These are phyloP conservation scores for Aspergillus affinis DNA, from an alignment of 495 filamentous ascomycete species.

Conservation along the genomic window DNA sequence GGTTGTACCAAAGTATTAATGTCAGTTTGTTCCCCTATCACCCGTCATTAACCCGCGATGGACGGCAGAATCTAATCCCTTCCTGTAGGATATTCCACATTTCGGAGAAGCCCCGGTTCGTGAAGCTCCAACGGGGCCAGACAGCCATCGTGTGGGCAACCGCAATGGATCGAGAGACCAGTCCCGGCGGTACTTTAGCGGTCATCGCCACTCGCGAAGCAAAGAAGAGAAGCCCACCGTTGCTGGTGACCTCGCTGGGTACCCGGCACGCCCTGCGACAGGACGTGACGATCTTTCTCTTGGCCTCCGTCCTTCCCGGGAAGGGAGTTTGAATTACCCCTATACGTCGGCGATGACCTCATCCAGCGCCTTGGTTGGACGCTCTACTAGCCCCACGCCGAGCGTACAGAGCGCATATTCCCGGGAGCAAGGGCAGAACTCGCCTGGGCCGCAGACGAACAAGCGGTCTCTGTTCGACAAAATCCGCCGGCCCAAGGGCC, in stretches of 20 bases:
- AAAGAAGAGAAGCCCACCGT: slow-evolving; percentile 67
- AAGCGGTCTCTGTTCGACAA: slow-evolving; percentile 69
- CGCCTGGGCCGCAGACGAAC: slow-evolving; percentile 54
- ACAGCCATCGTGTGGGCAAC: slow-evolving; percentile 61
- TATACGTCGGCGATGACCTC: slow-evolving; percentile 44
- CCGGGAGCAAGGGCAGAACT: slow-evolving; percentile 54
- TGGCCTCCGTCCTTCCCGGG: slow-evolving; percentile 50
- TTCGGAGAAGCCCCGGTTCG: slow-evolving; percentile 83
- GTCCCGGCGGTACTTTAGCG: slow-evolving; percentile 64
- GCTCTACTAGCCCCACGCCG: slow-evolving; percentile 74
- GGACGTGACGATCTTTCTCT: slow-evolving; percentile 69
- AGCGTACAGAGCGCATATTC: slow-evolving; percentile 60
- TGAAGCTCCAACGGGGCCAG: slow-evolving; percentile 66
- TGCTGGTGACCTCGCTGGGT: slow-evolving; percentile 46
- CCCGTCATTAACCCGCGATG: neutral
- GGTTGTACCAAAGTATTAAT: slow-evolving; percentile 88
- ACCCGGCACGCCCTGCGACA: slow-evolving; percentile 55
- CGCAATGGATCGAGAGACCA: slow-evolving; percentile 45
- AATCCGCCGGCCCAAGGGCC: slow-evolving; percentile 56
- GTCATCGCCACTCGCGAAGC: slow-evolving; percentile 67
- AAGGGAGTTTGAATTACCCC: slow-evolving; percentile 40
- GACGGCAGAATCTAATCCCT: neutral
- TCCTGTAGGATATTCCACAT: slow-evolving; percentile 67
- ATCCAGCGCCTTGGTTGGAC: slow-evolving; percentile 45
- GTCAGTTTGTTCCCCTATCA: slow-evolving; percentile 40